Evolutionary conservation across 352 stramenopile species (phyloP), one percentile per base, ranked within the genome.

Genomic region (Peronospora farinosa): DNA sequence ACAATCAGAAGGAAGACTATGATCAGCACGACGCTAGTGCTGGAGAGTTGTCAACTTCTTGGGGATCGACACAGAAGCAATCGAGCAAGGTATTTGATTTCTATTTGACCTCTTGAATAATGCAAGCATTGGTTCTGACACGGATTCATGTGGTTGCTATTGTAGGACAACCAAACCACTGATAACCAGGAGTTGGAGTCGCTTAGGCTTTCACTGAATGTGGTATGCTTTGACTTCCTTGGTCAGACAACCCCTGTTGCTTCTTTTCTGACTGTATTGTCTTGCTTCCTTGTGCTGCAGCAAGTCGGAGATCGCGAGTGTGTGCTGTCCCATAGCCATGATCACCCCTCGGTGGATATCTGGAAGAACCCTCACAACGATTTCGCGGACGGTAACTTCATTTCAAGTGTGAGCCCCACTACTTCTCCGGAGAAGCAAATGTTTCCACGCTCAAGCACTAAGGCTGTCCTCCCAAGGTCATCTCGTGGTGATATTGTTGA

Each of bases 1-100:
- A 69, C 56, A 78, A 75, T 48, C 69, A 78, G 40, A 61, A 60
- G 40, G 58, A 75, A 53, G 51, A 63, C 7, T 38, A 72, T 40
- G 51, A 48, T 16, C 23, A 55, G 9, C 16, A 39, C 15, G 37
- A 62, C 9, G 8, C 27, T 16, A 63, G 51, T 7, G 36, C 21
- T 5, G 30, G n/a, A 28, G 38, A 65, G 3, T 37, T 49, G 30
- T 36, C 37, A 21, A 10, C 46, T 51, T 49, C 58, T 23, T 71
- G 57, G 57, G 46, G 16, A 47, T 19, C 42, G 12, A 45, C 41
- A 10, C 37, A 54, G 40, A 50, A 54, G 35, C 39, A n/a, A 13
- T 15, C 45, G 23, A 67, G 13, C 37, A 64, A 70, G 63, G 63
- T 71, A 55, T 15, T 36, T 57, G 12, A 13, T 33, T 42, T 31